Base-by-base conservation (phyloP, 495 filamentous ascomycete genomes). In the Cercophora sp. region DNA sequence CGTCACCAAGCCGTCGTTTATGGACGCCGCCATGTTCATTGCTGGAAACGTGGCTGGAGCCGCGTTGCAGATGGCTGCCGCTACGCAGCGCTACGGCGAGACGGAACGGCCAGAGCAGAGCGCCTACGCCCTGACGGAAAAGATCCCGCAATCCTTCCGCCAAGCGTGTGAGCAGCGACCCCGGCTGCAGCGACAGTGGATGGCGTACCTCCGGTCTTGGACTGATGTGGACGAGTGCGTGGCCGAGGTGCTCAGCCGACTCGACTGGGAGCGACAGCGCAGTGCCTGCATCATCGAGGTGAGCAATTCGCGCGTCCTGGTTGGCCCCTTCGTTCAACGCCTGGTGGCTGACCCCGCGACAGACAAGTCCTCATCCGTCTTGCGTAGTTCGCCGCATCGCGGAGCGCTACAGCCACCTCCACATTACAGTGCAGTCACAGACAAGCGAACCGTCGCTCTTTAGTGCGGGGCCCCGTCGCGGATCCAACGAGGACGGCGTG, bases 21-120 rank as follows among this genome's bases (percentile, higher is more conserved):
- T 69, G 1, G 72, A 73, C 44, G 70, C 70, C 0, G 57, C 61
- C 42, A 65, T 73, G 57, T 73, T 74, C 48, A 57, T 76, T 0
- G 44, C 71, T 9, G 64, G 65, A 29, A 58, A 55, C 0, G 63
- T 57, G 5, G 64, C 58, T 8, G 65, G 65, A 6, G 52, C 65
- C 2, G 69, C 72, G 1, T 55, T 73, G 51, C 55, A 71, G 11
- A 71, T 72, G 70, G 44, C 66, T 0, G 20, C 39, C 11, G 65
- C 68, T 8, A 73, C 69, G 1, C 62, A 67, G 52, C 58, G 59
- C 11, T 56, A 40, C 27, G 57, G 54, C 11, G n/a, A 57, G 0
- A 55, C 48, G 46, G 34, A 56, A 4, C 23, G 16, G 11, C 48
- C 40, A 2, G 27, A 54, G 8, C 56, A 67, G 43, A 64, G 49